phyloP scores from a whole-genome alignment of 1,284 basidiomycete genomes.

The Ceratobasidium sp. region DNA sequence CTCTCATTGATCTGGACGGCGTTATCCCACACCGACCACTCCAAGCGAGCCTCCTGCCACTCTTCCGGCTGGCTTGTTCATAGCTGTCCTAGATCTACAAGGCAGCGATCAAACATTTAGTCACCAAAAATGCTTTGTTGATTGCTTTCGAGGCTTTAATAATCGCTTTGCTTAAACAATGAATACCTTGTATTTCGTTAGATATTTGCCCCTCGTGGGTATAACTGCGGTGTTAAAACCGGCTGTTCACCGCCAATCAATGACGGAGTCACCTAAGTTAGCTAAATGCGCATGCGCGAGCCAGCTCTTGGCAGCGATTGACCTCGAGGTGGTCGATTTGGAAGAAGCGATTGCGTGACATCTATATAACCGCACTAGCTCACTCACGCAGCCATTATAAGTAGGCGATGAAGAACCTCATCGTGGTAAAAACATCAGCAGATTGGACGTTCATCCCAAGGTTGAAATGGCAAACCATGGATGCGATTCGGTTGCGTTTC shows the following conservation, averaged over 20 bases:
- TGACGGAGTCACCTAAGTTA: background rate
- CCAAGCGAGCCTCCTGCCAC: background rate
- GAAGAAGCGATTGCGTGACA: no score
- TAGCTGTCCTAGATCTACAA: background rate
- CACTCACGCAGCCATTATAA: no score
- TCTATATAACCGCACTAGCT: no score
- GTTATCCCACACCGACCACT: slow-evolving; percentile 1
- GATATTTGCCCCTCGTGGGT: background rate
- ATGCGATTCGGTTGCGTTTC: no score
- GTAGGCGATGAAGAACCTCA: no score
- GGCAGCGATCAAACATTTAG: background rate
- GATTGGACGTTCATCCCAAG: no score
- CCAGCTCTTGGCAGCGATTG: slow-evolving; percentile 5
- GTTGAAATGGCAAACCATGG: no score
- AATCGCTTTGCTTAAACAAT: background rate
- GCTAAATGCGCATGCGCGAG: background rate
- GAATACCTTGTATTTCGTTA: background rate
- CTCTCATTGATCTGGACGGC: slow-evolving; percentile 5
- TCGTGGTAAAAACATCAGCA: no score
- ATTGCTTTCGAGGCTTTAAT: background rate
- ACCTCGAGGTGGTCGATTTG: slow-evolving; percentile 1
- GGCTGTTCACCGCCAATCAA: background rate
- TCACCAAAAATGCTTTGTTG: background rate
- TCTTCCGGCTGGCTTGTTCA: background rate
- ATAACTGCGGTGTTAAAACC: background rate